Conservation (phyloP, 352 stramenopile species). For the Pythium diclinum region DNA sequence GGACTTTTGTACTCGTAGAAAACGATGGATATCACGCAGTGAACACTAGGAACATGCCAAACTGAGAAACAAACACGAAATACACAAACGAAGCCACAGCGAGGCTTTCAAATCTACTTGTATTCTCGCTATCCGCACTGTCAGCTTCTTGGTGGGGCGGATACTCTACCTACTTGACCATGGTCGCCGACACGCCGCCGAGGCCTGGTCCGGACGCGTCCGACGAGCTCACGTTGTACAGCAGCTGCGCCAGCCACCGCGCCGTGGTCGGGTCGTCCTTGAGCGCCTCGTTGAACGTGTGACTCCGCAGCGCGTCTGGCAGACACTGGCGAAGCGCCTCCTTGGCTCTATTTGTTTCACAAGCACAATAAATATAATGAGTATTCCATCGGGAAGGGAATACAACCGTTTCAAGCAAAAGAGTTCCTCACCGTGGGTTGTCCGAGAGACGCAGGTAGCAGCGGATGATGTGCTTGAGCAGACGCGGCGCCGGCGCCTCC, state of each 20-base stretch:
- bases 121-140: neutral
- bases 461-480: conserved; percentile 99
- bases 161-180: conserved; percentile 23
- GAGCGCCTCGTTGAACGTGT: conserved; percentile 93
- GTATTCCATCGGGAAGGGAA: too few relatives aligned
- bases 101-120: neutral
- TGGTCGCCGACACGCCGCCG: conserved; percentile 10
- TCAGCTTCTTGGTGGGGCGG: too few relatives aligned
- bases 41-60: neutral
- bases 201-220: conserved; percentile 14
- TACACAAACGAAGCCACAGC: neutral
- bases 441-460: conserved; percentile 96
- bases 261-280: conserved; percentile 96
- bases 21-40: neutral
- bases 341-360: conserved; percentile 51
- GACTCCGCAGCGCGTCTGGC: conserved; percentile 91
- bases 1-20: neutral
- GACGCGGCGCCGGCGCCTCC: conserved; percentile 89
- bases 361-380: neutral
- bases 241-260: conserved; percentile 94
- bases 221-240: conserved; percentile 87
- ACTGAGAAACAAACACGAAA: neutral
- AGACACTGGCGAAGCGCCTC: conserved; percentile 97
- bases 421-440: conserved; percentile 41
- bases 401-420: too few relatives aligned